Base-by-base conservation (phyloP, 2,329 filamentous ascomycete species). In the Fusarium citri region DNA sequence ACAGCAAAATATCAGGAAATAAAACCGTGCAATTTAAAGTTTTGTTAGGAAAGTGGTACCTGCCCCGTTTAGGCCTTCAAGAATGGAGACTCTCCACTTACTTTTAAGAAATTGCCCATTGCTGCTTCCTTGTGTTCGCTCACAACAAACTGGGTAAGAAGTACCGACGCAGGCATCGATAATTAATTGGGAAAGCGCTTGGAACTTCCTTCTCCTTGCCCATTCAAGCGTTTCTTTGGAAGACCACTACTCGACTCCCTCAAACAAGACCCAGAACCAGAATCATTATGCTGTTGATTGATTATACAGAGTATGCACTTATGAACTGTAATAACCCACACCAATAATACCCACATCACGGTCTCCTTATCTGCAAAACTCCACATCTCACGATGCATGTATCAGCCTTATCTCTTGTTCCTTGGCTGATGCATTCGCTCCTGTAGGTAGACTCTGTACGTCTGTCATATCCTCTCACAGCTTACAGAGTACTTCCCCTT, bases 371-470 rank as follows among this genome's bases (percentile, higher is more conserved):
- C 66, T 69, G 16, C 40, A 55, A 40, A 56, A 62, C 66, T 69
- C 66, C 66, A 69, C 66, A 69, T 64, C 42, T 66, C 55, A 50
- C 66, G 31, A 62, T 50, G 41, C 40, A 20, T 46, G 55, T 31
- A 62, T 62, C 61, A 66, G 56, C 57, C 66, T 69, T 69, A 69
- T 66, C 66, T 69, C 42, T 55, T 46, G 31, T 48, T 43, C 41
- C 23, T 63, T 53, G 40, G 20, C 26, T 25, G 18, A 28, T 57
- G 25, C 30, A 48, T 47, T 41, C 20, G 26, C 11, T 49, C 16
- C 20, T 20, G 31, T 37, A 37, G 34, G 31, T 37, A 37, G 34
- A 16, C 28, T 30, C 28, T 30, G 31, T 37, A n/a, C 9, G 34
- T n/a, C 34, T 37, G 16, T 37, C 48, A 16, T 25, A 28, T 45